phyloP scores from a whole-genome alignment of 306 rosid species.

The Gynostemma pentaphyllum region DNA sequence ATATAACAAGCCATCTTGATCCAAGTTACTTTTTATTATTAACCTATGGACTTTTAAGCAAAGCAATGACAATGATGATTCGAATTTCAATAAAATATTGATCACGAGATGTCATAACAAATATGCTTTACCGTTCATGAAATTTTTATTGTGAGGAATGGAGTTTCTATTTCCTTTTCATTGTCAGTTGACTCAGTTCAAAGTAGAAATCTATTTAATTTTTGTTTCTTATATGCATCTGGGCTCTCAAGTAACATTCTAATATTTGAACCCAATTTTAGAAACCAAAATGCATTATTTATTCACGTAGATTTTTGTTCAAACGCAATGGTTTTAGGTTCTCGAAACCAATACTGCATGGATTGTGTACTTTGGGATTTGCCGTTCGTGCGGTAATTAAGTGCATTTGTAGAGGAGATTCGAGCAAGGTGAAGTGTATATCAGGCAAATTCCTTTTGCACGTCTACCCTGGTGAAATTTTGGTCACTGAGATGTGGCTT shows the following conservation, averaged over 20 bases:
- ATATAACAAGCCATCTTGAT: neutral
- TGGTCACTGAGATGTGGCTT: slow-evolving; percentile 94
- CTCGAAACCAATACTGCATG: slow-evolving; percentile 83
- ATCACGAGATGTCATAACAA: neutral
- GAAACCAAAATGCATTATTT: neutral
- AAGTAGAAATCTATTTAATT: neutral
- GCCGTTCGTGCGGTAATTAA: slow-evolving; percentile 81
- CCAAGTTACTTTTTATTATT: neutral
- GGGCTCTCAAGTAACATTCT: neutral
- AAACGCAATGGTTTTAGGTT: slow-evolving; percentile 37
- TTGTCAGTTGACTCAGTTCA: no score
- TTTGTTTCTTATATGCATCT: neutral
- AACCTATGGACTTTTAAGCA: neutral
- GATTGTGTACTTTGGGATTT: slow-evolving; percentile 85
- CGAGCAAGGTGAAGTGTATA: slow-evolving; percentile 49
- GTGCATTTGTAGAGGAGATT: slow-evolving; percentile 67
- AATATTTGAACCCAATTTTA: neutral
- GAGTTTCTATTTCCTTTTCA: neutral
- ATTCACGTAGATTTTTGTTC: neutral
- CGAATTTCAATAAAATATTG: neutral
- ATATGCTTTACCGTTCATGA: neutral
- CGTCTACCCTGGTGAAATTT: slow-evolving; percentile 86
- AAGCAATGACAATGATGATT: neutral
- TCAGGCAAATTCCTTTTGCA: slow-evolving; percentile 73
- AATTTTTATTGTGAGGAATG: neutral